phyloP scores from a whole-genome alignment of 108 stramenopile species.

The Aureococcus anophagefferens region DNA sequence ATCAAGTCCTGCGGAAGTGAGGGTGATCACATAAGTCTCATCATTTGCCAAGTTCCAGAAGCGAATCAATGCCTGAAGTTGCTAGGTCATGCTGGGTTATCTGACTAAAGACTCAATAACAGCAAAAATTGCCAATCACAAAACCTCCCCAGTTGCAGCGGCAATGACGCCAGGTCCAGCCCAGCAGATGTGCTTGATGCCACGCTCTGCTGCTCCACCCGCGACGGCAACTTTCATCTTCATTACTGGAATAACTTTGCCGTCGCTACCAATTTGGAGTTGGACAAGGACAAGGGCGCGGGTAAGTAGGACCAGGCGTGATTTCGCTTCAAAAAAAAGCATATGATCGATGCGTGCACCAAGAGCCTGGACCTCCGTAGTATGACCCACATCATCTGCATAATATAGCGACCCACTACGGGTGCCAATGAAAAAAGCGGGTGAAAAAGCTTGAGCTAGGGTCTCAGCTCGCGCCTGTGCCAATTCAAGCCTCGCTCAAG shows the following conservation, averaged over 20 bases:
- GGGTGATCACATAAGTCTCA: constrained; percentile 33
- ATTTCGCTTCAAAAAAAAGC: constrained; percentile 30
- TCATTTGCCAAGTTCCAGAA: constrained; percentile 42
- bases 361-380: constrained; percentile 35
- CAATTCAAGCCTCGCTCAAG: too few relatives aligned
- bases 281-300: constrained; percentile 29
- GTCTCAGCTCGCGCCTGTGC: too few relatives aligned
- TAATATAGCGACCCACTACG: constrained; percentile 30
- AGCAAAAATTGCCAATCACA: too few relatives aligned
- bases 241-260: constrained; percentile 24
- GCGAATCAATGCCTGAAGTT: constrained; percentile 28
- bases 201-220: constrained; percentile 13
- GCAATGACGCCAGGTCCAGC: constrained; percentile 47
- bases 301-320: constrained; percentile 32
- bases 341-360: constrained; percentile 23
- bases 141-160: constrained; percentile 34
- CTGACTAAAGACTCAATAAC: too few relatives aligned
- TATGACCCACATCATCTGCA: constrained; percentile 43
- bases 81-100: too few relatives aligned
- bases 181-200: constrained; percentile 35
- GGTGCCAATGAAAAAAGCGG: constrained; percentile 37
- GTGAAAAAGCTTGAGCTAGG: constrained; percentile 17
- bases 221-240: constrained; percentile 42
- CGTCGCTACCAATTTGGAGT: constrained; percentile 35
- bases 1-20: constrained; percentile 20